A percentile compares a stretch with the other conserved stretches of the same genome.
Evolutionary conservation across 805 yeast genomes (phyloP).

Genomic region (Ogataea ramenticola): DNA sequence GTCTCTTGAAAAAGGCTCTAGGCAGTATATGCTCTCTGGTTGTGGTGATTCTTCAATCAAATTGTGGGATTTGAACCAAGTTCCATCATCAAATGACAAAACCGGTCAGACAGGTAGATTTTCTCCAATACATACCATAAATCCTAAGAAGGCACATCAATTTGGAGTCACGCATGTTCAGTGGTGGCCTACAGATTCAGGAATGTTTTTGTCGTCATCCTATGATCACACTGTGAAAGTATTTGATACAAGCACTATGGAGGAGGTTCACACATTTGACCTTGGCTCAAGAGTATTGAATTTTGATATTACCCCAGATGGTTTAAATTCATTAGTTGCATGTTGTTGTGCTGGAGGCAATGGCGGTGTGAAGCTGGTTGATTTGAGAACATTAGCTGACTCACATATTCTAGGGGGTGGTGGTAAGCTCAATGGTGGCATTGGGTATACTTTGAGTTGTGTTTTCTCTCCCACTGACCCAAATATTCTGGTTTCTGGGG

Average conservation of each 20-base stretch:
- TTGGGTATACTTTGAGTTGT: conserved; percentile 22
- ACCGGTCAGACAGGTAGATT: conserved; percentile 8
- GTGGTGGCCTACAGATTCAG: conserved; percentile 91
- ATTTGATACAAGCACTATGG: conserved; percentile 70
- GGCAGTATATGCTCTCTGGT: conserved; percentile 53
- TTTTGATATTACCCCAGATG: conserved; percentile 50
- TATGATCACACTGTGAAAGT: conserved; percentile 70
- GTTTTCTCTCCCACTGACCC: conserved; percentile 64
- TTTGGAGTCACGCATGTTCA: conserved; percentile 66
- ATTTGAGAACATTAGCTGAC: conserved; percentile 63
- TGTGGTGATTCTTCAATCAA: conserved; percentile 65
- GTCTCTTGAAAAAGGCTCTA: conserved; percentile 39
- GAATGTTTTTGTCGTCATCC: conserved; percentile 77
- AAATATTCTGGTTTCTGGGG: conserved; percentile 68
- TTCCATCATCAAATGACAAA: conserved; percentile 7
- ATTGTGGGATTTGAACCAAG: conserved; percentile 51
- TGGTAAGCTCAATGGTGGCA: conserved; percentile 21
- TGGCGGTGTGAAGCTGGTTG: conserved; percentile 47
- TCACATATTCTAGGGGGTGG: conserved; percentile 55
- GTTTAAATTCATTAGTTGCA: conserved; percentile 49
- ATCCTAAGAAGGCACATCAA: conserved; percentile 41
- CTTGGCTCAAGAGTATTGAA: conserved; percentile 57
- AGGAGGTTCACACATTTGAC: conserved; percentile 61
- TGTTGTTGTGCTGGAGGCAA: conserved; percentile 57
- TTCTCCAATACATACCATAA: conserved; percentile 15